A percentile compares a stretch with the other conserved stretches of the same genome.
Evolutionary conservation across 2,329 filamentous ascomycete species (phyloP).

Genomic region (Colletotrichum acutatum): DNA sequence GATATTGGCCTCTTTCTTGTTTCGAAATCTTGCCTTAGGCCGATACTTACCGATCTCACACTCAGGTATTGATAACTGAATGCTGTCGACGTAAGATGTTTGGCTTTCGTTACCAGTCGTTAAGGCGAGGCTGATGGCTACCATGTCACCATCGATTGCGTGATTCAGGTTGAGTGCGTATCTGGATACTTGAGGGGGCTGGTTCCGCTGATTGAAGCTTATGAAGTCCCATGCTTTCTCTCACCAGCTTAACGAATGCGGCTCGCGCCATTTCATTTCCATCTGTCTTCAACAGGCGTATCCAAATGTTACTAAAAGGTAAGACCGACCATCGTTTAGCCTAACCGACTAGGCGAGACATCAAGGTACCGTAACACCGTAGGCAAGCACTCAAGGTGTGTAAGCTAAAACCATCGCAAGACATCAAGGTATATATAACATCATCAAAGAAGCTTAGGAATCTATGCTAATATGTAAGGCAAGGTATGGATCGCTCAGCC

Average conservation of each 20-base stretch:
- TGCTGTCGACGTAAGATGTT: background rate
- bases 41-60: background rate
- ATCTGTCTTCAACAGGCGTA: no score
- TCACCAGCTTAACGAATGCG: no score
- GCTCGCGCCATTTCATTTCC: background rate
- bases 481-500: background rate
- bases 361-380: background rate
- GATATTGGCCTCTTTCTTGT: background rate
- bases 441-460: background rate
- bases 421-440: background rate
- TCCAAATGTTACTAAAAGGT: background rate
- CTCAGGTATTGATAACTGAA: no score
- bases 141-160: constrained; percentile 34
- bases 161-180: constrained; percentile 5
- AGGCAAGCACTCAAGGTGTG: background rate
- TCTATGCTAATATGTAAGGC: background rate
- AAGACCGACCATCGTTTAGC: background rate
- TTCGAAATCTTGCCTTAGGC: background rate
- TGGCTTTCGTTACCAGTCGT: background rate
- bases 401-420: background rate
- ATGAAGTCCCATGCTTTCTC: background rate
- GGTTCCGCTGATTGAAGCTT: background rate
- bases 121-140: constrained; percentile 25
- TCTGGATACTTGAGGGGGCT: constrained; percentile 7
- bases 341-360: background rate